Percentiles rank a stretch among this genome's conserved stretches.
Evolutionary conservation across 169 alveolate species (phyloP).

Genomic region (Prorocentrum cordatum): DNA sequence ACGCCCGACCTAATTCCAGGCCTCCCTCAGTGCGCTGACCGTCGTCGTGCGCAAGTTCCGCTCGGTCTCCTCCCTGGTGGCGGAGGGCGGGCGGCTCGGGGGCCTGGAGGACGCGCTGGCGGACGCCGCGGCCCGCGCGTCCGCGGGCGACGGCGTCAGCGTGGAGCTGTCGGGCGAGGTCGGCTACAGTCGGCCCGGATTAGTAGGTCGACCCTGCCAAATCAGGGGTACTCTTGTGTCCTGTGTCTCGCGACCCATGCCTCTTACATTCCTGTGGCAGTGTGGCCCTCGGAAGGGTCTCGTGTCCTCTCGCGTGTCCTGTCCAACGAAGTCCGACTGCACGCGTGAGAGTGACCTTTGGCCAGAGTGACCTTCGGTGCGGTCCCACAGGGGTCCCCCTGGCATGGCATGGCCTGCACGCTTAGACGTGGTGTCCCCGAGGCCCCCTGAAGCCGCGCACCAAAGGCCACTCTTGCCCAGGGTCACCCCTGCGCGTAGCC

Average conservation of each 20-base stretch:
- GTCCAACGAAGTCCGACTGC: too few relatives aligned
- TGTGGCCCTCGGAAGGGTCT: too few relatives aligned
- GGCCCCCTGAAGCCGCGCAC: neutral
- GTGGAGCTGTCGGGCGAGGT: neutral
- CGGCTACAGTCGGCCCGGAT: neutral
- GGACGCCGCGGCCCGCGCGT: neutral
- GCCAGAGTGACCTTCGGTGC: too few relatives aligned
- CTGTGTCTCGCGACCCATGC: too few relatives aligned
- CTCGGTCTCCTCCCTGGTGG: conserved; percentile 14
- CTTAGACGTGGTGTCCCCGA: neutral
- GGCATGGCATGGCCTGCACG: neutral
- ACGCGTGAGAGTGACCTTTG: too few relatives aligned
- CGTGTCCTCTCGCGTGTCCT: too few relatives aligned
- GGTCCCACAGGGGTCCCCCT: too few relatives aligned
- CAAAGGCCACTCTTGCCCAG: neutral
- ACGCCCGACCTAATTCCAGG: too few relatives aligned
- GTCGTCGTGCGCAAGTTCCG: conserved; percentile 67
- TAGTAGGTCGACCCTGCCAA: neutral
- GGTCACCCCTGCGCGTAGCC: neutral
- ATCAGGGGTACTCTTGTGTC: too few relatives aligned
- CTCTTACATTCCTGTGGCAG: too few relatives aligned
- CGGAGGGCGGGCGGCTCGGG: neutral
- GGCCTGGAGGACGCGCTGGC: neutral
- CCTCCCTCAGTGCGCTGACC: conserved; percentile 28
- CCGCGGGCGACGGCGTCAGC: neutral